These are phyloP conservation scores for Geranomyces variabilis DNA, from an alignment of 192 early-diverging fungal species.

Conservation along the genomic window DNA sequence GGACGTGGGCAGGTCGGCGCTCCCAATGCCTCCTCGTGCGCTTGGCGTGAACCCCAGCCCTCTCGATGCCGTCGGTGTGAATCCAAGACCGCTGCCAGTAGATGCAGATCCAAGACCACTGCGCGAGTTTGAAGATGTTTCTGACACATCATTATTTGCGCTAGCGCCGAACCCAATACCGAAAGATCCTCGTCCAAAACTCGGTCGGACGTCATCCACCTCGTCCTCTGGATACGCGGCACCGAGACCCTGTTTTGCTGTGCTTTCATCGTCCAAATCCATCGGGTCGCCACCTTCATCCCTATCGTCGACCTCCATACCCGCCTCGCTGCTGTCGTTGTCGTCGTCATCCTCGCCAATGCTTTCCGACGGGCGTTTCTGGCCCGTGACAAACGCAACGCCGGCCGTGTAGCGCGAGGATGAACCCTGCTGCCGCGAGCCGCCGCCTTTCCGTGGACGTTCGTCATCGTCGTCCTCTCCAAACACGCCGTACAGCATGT, in stretches of 20 bases:
- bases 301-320: constrained; percentile 17
- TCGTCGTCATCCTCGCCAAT: constrained; percentile 22
- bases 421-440: not conserved
- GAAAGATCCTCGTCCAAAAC: not conserved
- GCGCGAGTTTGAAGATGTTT: no score
- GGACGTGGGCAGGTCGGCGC: constrained; percentile 10
- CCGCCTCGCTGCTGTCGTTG: constrained; percentile 6
- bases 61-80: not conserved
- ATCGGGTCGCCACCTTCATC: constrained; percentile 32
- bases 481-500: constrained; percentile 63
- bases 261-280: constrained; percentile 43
- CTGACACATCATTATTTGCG: not conserved
- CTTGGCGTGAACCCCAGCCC: constrained; percentile 1
- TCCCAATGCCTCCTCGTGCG: constrained; percentile 14
- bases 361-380: not conserved
- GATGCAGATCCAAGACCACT: no score
- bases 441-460: no score
- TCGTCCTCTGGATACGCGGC: not conserved
- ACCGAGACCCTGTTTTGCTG: constrained; percentile 19
- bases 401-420: constrained; percentile 21
- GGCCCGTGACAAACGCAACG: constrained; percentile 11
- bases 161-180: constrained; percentile 1
- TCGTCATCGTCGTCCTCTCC: constrained; percentile 43
- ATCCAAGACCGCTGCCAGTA: no score
- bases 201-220: not conserved